Conservation (phyloP, 164 flowering plant genomes). For the Macadamia integrifolia region DNA sequence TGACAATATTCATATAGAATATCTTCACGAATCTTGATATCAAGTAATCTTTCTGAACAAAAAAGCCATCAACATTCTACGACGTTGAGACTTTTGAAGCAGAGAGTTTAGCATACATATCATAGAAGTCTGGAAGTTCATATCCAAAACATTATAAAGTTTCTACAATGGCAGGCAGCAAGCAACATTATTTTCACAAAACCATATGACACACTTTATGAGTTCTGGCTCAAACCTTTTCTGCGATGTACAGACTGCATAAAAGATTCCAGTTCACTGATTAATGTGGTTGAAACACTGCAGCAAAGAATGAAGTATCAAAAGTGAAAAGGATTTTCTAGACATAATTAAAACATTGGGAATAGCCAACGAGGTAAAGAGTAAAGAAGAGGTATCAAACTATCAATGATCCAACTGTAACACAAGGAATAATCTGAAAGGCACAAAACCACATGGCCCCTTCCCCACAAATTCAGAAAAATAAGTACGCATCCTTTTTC, state of each 20-base stretch:
- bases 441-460: background rate
- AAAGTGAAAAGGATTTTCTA: background rate
- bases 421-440: background rate
- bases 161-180: background rate
- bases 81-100: background rate
- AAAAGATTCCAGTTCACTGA: slow-evolving; percentile 60
- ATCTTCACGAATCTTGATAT: background rate
- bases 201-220: background rate
- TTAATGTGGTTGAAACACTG: slow-evolving; percentile 59
- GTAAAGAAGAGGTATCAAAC: background rate
- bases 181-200: background rate
- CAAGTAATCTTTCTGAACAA: background rate
- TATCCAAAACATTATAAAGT: background rate
- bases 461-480: background rate
- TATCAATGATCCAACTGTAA: background rate
- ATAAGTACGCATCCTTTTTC: background rate
- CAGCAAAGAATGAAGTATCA: slow-evolving; percentile 16
- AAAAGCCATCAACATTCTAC: background rate
- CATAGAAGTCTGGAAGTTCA: background rate
- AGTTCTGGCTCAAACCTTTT: slow-evolving; percentile 53
- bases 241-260: slow-evolving; percentile 70
- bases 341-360: background rate
- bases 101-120: background rate
- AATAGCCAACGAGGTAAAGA: background rate
- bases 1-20: too few relatives aligned